Base-by-base conservation (phyloP, 371 early-diverging fungal species). In the Lichtheimia corymbifera region DNA sequence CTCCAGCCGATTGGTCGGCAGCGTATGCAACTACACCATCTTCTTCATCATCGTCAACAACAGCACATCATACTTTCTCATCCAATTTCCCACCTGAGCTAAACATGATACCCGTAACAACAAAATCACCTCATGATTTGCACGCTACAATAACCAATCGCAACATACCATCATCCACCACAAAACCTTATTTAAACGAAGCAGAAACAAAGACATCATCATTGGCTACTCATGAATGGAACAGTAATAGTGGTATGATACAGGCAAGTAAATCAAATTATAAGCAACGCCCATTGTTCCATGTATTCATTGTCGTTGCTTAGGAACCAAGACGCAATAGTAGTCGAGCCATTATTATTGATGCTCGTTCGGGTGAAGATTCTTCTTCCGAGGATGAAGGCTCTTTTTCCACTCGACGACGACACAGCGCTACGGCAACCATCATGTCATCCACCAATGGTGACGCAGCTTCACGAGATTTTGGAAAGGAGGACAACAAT, bases 301-400 rank as follows among this genome's bases (percentile, higher is more conserved):
- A 22, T 22, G 22, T 22, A 3, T 12, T 28, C 5, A 30, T 30
- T 28, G 4, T 54, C 5, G 13, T 56, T 20, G 20, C 11, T 45
- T 41, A 42, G 22, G 42, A 14, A n/a, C 30, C 17, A 54, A 54
- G 41, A 30, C 30, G 20, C 4, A 45, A 27, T 56, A 56, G 15
- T 15, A 56, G n/a, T 44, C 57, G 45, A 27, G 57, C 57, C 6
- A 56, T 56, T 44, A 45, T 56, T 5, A 56, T 56, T n/a, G 42
- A 56, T 45, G 9, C 57, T 25, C 17, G 24, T 24, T 22, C 27
- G 27, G 50, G 18, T 0, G 53, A 59, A 42, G 59, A 59, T 22
- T 50, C 35, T 25, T n/a, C 12, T 42, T 14, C 25, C 7, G 17
- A 28, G 15, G 41, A 18, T 24, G 20, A 52, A 15, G 35, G 35